A percentile compares a stretch with the other conserved stretches of the same genome.
These are phyloP conservation scores for Lignosus rhinocerotis DNA, from an alignment of 1,284 basidiomycete genomes.

Conservation along the genomic window DNA sequence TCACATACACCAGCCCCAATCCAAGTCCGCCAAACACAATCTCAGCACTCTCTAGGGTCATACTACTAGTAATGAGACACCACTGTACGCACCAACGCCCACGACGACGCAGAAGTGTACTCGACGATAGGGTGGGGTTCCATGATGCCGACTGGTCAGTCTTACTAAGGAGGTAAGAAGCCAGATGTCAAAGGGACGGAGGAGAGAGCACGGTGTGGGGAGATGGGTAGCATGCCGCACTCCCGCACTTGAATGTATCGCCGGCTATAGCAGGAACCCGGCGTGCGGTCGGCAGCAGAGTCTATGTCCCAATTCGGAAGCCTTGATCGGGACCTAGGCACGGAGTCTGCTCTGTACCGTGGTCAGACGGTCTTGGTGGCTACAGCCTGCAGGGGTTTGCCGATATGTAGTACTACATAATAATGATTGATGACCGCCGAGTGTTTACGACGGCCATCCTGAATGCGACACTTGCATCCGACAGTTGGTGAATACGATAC, in stretches of 20 bases:
- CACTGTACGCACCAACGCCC: slow-evolving; percentile 64
- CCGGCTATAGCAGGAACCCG: slow-evolving; percentile 18
- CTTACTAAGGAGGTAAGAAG: not conserved
- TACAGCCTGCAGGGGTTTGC: not conserved
- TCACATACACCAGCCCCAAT: not conserved
- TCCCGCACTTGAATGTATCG: slow-evolving; percentile 4
- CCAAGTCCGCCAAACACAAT: too few species aligned
- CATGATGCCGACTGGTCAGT: slow-evolving; percentile 36
- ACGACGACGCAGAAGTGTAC: slow-evolving; percentile 77
- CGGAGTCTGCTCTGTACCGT: slow-evolving; percentile 2
- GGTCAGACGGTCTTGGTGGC: slow-evolving; percentile 12
- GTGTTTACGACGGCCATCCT: too few species aligned
- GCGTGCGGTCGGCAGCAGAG: slow-evolving; percentile 2
- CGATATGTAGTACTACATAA: too few species aligned
- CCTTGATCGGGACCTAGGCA: slow-evolving; percentile 14
- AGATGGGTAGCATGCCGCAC: not conserved
- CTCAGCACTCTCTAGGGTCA: not conserved
- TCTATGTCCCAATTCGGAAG: slow-evolving; percentile 4
- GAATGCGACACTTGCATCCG: too few species aligned
- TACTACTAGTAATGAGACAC: not conserved
- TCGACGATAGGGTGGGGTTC: slow-evolving; percentile 66
- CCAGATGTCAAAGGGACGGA: not conserved
- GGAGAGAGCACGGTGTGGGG: not conserved
- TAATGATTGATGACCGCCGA: too few species aligned
- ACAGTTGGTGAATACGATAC: too few species aligned